Evolutionary conservation across 306 rosid genomes (phyloP).

Genomic region (Abrus pulchellus): DNA sequence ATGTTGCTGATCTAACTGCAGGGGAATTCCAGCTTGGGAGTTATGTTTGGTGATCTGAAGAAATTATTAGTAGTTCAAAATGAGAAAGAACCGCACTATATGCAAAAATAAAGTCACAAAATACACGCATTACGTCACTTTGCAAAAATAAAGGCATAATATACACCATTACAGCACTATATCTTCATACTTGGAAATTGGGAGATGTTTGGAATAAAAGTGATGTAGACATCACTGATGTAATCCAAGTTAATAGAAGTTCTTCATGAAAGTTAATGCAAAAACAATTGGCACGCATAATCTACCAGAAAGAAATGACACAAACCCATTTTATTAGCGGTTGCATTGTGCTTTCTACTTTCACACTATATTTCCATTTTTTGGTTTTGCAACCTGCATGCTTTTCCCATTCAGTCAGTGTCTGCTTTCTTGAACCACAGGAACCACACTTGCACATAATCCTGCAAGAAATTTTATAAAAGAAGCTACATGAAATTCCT

Average conservation of each 20-base stretch:
- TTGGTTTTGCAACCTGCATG: constrained; percentile 93
- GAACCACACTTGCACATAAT: constrained; percentile 77
- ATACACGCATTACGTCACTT: constrained; percentile 18
- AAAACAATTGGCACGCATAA: constrained; percentile 18
- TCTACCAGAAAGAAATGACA: constrained; percentile 39
- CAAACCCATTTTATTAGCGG: constrained; percentile 93
- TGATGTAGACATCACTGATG: constrained; percentile 13
- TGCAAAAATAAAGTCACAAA: constrained; percentile 28
- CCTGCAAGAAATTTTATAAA: constrained; percentile 57
- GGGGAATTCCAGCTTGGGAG: constrained; percentile 53
- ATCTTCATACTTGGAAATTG: constrained; percentile 17
- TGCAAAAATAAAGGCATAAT: constrained; percentile 29
- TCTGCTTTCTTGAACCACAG: constrained; percentile 75
- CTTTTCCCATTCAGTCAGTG: constrained; percentile 81
- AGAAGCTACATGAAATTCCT: constrained; percentile 26
- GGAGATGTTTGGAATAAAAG: constrained; percentile 21
- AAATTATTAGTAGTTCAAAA: constrained; percentile 35
- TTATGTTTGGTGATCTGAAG: constrained; percentile 75
- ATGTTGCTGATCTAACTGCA: constrained; percentile 64
- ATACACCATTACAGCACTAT: constrained; percentile 23
- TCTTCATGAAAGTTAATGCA: constrained; percentile 19
- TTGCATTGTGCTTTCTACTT: constrained; percentile 79
- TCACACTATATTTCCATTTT: constrained; percentile 94
- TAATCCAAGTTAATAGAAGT: constrained; percentile 20
- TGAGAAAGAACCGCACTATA: constrained; percentile 31